Base-by-base conservation (phyloP, 1,284 basidiomycete species). In the Fomitiporia mediterranea region DNA sequence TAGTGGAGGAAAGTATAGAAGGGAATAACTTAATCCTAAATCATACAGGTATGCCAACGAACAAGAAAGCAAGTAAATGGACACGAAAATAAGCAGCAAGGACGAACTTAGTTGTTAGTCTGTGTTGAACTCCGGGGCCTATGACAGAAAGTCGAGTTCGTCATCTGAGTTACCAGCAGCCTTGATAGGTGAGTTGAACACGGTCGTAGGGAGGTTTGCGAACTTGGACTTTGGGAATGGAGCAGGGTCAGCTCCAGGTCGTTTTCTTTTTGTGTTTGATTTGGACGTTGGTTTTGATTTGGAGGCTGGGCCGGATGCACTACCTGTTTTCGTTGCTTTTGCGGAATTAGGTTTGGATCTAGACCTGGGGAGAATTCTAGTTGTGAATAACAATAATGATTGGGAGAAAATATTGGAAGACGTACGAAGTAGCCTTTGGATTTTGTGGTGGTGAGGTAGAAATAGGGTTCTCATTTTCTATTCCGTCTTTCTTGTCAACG, bases 141-240 rank as follows among this genome's bases (percentile, higher is more conserved):
- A 42, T 27, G 51, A 63, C 47, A 70, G 60, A 50, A 67, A 71
- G 40, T 70, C 70, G 39, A 72, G 38, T 25, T 70, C 68, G 37
- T 70, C 68, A 2, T 65, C 65, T 39, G 68, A 69, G 43, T 63
- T 68, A 34, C 57, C 60, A 30, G 66, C 25, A 7, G 19, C 55
- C 32, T 60, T 66, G 4, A 57, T 46, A 34, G 34, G 60, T 51
- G 38, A 57, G 49, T 15, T 60, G 43, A 56, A 62, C 64, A 23
- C 63, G 63, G 51, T 60, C 11, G 38, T 51, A 5, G 50, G 35
- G 7, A 40, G 27, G n/a, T 50, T 35, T 17, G 55, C 37, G 13
- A 40, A n/a, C 21, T 30, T 48, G 0, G 42, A 40, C 7, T 23
- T 28, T 19, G 9, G n/a, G n/a, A n/a, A n/a, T n/a, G n/a, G n/a